These are phyloP conservation scores for Colletotrichum higginsianum DNA, from an alignment of 2,329 filamentous ascomycete genomes.

Conservation along the genomic window DNA sequence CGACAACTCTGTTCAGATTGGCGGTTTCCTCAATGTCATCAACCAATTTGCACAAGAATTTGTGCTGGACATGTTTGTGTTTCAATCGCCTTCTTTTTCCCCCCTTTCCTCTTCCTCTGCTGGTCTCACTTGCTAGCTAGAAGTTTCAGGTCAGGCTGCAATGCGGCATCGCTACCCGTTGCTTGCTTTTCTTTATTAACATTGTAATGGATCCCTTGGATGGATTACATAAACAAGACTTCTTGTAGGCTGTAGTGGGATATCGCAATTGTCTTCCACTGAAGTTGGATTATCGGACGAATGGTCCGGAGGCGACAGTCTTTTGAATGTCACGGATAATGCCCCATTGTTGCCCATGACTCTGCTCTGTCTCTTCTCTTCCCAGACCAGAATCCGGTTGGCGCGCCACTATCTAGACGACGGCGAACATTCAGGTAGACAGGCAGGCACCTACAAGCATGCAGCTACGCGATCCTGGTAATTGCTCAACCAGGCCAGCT, in stretches of 20 bases:
- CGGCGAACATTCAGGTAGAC: background rate
- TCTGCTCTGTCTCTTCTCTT: background rate
- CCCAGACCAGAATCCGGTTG: background rate
- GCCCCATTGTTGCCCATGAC: background rate
- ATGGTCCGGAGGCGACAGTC: background rate
- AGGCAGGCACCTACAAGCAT: background rate
- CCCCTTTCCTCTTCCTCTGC: background rate
- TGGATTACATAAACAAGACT: background rate
- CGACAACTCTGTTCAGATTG: no score
- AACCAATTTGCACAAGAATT: background rate
- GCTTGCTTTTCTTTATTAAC: slow-evolving; percentile 7
- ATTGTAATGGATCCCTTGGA: background rate
- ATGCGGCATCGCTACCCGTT: background rate
- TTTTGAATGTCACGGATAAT: background rate
- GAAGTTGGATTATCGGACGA: background rate
- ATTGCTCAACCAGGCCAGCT: background rate
- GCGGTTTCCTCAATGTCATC: background rate
- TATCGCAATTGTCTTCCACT: background rate
- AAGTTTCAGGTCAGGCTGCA: background rate
- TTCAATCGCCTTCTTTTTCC: background rate
- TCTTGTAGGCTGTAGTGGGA: background rate
- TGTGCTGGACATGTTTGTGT: background rate
- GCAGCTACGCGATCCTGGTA: background rate
- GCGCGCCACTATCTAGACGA: background rate
- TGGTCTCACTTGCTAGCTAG: background rate